Base-by-base conservation (phyloP, 1,284 basidiomycete genomes). In the Rhodotorula sp. region DNA sequence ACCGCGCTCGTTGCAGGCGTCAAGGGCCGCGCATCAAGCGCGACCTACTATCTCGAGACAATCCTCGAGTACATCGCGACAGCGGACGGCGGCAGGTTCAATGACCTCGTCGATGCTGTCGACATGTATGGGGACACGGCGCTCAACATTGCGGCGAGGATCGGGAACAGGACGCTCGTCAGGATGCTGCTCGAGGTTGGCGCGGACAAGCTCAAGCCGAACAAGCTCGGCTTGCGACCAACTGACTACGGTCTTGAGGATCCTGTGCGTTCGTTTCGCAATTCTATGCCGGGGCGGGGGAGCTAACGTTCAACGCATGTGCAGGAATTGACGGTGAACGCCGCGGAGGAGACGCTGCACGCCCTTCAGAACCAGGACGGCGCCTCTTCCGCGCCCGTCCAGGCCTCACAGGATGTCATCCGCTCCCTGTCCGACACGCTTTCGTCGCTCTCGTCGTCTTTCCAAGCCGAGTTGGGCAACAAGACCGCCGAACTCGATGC, bases 61-160 rank as follows among this genome's bases (percentile, higher is more conserved):
- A 86, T 97, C 63, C 88, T 98, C 76, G 86, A 89, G 75, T 90
- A 71, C 53, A 54, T 76, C n/a, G 73, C 74, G 4, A 40, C 53
- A 28, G 46, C 74, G 70, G 76, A 76, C 65, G 71, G 72, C 55
- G 77, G 74, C 2, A 88, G 89, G 66, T 90, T 94, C 78, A 85
- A 86, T 77, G 88, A 86, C 15, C 81, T 98, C 51, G 87, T 99
- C 22, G 92, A 99, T 80, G 83, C 96, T 51, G 92, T 94, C 81
- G 96, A 99, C 79, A 88, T 92, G 73, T 89, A 98, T 79, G 96
- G 96, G 1, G 96, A 99, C 79, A 98, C 96, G 1, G 92, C 94
- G 8, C 81, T 99, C 74, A 96, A 95, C 80, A 92, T 97, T 74
- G 92, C 94, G 20, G 94, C 96, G 0, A 83, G 96, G 61, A 89